A percentile compares a stretch with the other conserved stretches of the same genome.
Evolutionary conservation across 305 asterid species (phyloP).

Genomic region (Rubia peregrina): DNA sequence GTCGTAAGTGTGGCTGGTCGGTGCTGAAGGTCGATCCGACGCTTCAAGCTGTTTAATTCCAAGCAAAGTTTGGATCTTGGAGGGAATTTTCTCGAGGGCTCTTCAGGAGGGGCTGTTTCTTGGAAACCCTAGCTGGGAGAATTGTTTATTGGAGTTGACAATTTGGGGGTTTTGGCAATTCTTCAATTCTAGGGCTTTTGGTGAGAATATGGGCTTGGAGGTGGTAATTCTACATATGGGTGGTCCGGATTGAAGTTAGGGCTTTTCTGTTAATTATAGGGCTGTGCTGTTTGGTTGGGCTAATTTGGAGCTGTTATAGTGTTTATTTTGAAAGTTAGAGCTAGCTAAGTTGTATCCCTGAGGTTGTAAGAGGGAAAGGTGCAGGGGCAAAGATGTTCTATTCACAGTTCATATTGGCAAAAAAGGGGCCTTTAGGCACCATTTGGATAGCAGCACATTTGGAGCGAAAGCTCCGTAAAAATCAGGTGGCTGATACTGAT

Average conservation of each 20-base stretch:
- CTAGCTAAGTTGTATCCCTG: conserved; percentile 7
- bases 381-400: conserved; percentile 54
- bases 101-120: background rate
- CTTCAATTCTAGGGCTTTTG: conserved; percentile 19
- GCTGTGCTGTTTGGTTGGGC: conserved; percentile 7
- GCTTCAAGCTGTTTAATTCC: background rate
- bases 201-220: conserved; percentile 21
- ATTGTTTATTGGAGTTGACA: background rate
- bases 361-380: conserved; percentile 14
- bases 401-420: conserved; percentile 91
- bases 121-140: conserved; percentile 12
- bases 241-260: conserved; percentile 34
- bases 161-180: conserved; percentile 9
- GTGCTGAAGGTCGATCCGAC: conserved; percentile 9
- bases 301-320: conserved; percentile 16
- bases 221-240: conserved; percentile 18
- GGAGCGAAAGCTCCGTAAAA: conserved; percentile 94
- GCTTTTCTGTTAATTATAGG: conserved; percentile 10
- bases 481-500: conserved; percentile 99
- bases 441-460: conserved; percentile 99
- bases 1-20: background rate
- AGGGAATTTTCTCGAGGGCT: background rate
- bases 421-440: conserved; percentile 95
- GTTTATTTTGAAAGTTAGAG: conserved; percentile 18
- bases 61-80: conserved; percentile 14